Base-by-base conservation (phyloP, 768 basidiomycete species). In the Tephrocybe sp. region DNA sequence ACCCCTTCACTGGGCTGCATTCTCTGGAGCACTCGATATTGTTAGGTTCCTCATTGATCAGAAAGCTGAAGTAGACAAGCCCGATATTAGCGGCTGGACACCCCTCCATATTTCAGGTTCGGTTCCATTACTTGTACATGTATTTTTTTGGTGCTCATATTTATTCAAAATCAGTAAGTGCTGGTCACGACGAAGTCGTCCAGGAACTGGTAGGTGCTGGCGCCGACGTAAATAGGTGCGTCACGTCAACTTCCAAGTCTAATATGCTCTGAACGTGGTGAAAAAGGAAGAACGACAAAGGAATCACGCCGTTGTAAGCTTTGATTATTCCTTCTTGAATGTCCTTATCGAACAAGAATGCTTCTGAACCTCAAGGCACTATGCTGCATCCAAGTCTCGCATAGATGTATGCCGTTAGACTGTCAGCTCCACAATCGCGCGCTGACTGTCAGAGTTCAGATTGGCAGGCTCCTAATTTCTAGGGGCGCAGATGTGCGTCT, bases 301-400 rank as follows among this genome's bases (percentile, higher is more conserved):
- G 92, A 9, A 67, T 92, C 22, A 90, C 87, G 2, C 80, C 93
- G 33, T 65, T 97, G 92, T 94, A 67, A 65, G 87, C 69, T 53
- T 48, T 26, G 34, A 50, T 44, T 53, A 49, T 54, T 40, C 42
- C 47, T 36, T 46, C 46, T 40, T 46, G 26, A 41, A 48, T 43
- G 40, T 40, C 44, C 39, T 47, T 49, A 40, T 45, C 34, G 55
- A 56, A 57, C 55, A 49, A 47, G 54, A 42, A 61, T 46, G 53
- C 48, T 39, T 61, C 39, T 34, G 50, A 58, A 33, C 54, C 48
- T 63, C 53, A 55, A 96, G 92, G 60, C 92, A 95, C 68, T 96
- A 96, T 62, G 92, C 92, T 23, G 93, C 92, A 39, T 96, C 92
- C 26, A 95, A 94, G 66, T 87, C 92, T 49, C 87, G 84, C 39